A percentile compares a stretch with the other conserved stretches of the same genome.
These are phyloP conservation scores for Psophocarpus tetragonolobus DNA, from an alignment of 306 rosid genomes.

Conservation along the genomic window DNA sequence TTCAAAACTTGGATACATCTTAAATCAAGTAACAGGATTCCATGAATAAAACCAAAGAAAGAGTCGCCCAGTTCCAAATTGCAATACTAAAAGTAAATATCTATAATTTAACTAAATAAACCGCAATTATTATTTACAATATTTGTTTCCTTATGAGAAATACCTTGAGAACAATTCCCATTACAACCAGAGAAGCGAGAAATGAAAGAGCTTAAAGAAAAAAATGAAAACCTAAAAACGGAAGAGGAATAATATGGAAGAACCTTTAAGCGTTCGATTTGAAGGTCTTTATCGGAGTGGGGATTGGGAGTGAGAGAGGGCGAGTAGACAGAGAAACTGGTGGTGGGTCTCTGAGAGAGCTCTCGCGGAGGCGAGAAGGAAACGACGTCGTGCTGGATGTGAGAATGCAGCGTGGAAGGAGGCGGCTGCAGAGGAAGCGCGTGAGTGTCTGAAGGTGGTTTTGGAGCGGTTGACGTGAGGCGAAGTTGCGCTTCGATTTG, in stretches of 20 bases:
- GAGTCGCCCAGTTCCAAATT: neutral
- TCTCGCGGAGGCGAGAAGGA: conserved; percentile 81
- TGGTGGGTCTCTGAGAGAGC: conserved; percentile 59
- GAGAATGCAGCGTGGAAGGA: neutral
- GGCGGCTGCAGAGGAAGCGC: conserved; percentile 26
- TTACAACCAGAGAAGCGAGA: too few species aligned
- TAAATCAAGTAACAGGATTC: neutral
- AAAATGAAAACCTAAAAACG: neutral
- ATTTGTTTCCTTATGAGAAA: neutral
- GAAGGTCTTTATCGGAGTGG: conserved; percentile 44
- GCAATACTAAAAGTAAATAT: neutral
- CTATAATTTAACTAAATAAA: neutral
- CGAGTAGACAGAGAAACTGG: conserved; percentile 3
- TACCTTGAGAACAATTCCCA: neutral
- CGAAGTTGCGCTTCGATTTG: conserved; percentile 52
- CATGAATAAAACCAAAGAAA: neutral
- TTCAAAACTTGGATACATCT: neutral
- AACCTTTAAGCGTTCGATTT: conserved; percentile 65
- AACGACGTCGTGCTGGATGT: neutral
- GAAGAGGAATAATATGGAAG: neutral
- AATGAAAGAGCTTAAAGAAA: neutral
- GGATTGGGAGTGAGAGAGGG: neutral
- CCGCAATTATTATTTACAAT: neutral
- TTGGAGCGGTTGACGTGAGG: conserved; percentile 31
- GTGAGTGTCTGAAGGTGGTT: conserved; percentile 18